A percentile compares a stretch with the other conserved stretches of the same genome.
These are phyloP conservation scores for Daedaleopsis nitida DNA, from an alignment of 768 basidiomycete genomes.

Conservation along the genomic window DNA sequence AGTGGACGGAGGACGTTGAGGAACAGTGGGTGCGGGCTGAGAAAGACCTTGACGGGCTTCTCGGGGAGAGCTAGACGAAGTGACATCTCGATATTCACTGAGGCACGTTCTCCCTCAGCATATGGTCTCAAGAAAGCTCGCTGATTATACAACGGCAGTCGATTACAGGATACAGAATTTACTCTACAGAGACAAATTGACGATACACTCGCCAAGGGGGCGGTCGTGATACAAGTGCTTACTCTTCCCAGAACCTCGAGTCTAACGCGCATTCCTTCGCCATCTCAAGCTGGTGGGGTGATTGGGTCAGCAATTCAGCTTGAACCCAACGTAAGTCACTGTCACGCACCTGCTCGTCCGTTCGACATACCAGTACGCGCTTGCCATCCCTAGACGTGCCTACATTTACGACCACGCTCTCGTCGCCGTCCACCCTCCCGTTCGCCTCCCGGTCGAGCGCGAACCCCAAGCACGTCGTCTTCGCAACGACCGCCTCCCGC, in stretches of 20 bases:
- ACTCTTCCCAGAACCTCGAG: conserved; percentile 27
- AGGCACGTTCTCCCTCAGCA: too few species aligned
- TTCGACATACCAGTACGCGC: conserved; percentile 60
- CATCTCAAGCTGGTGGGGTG: conserved; percentile 41
- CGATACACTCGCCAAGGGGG: background rate
- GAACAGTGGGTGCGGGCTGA: conserved; percentile 25
- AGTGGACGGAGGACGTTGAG: conserved; percentile 14
- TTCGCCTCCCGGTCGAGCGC: conserved; percentile 53
- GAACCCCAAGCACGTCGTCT: conserved; percentile 65
- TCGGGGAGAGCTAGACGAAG: background rate
- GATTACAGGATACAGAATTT: background rate
- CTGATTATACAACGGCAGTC: background rate
- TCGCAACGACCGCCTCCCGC: conserved; percentile 55
- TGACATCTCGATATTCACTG: too few species aligned
- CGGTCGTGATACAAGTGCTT: background rate
- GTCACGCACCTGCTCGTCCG: conserved; percentile 59
- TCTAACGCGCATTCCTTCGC: conserved; percentile 41
- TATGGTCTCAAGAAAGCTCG: too few species aligned
- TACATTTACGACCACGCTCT: conserved; percentile 51
- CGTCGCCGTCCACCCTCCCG: conserved; percentile 33
- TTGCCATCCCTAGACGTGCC: conserved; percentile 32
- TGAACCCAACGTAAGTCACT: background rate
- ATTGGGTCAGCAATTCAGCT: background rate
- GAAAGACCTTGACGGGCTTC: background rate
- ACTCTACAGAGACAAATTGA: background rate